Evolutionary conservation across 2,329 filamentous ascomycete species (phyloP).

Genomic region (Venturia nashicola): DNA sequence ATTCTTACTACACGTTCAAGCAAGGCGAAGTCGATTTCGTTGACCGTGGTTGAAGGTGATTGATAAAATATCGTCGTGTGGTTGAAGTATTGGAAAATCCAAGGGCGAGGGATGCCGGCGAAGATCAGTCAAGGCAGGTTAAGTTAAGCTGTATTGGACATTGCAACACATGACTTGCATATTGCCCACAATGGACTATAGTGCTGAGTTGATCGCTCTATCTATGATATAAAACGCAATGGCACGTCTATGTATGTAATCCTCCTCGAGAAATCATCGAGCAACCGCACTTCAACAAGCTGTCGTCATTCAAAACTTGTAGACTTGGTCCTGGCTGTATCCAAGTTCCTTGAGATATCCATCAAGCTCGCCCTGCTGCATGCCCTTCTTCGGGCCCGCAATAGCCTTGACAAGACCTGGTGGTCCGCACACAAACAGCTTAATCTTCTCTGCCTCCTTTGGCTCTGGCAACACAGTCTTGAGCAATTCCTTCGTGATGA

Average conservation of each 20-base stretch:
- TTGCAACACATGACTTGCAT: too few relatives aligned
- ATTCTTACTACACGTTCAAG: neutral
- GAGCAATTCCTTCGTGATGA: constrained; percentile 79
- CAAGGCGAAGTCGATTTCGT: too few relatives aligned
- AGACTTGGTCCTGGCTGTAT: constrained; percentile 80
- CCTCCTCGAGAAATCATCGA: neutral
- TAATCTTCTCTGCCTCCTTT: constrained; percentile 73
- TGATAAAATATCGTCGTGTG: too few relatives aligned
- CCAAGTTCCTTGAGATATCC: constrained; percentile 77
- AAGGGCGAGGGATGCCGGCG: too few relatives aligned
- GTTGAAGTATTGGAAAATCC: too few relatives aligned
- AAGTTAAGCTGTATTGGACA: too few relatives aligned
- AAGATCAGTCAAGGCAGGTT: too few relatives aligned
- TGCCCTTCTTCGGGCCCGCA: constrained; percentile 76
- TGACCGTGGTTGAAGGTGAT: too few relatives aligned
- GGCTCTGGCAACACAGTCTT: constrained; percentile 93
- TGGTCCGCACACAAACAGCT: constrained; percentile 92
- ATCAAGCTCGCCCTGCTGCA: constrained; percentile 81
- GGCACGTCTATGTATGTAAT: neutral
- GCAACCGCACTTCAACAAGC: neutral
- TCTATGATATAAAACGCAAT: neutral
- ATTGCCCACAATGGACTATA: neutral
- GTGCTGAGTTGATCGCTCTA: neutral
- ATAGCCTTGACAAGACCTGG: constrained; percentile 89
- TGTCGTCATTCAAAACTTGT: constrained; percentile 62